These are phyloP conservation scores for Mucuna pruriens DNA, from an alignment of 306 rosid genomes.

Conservation along the genomic window DNA sequence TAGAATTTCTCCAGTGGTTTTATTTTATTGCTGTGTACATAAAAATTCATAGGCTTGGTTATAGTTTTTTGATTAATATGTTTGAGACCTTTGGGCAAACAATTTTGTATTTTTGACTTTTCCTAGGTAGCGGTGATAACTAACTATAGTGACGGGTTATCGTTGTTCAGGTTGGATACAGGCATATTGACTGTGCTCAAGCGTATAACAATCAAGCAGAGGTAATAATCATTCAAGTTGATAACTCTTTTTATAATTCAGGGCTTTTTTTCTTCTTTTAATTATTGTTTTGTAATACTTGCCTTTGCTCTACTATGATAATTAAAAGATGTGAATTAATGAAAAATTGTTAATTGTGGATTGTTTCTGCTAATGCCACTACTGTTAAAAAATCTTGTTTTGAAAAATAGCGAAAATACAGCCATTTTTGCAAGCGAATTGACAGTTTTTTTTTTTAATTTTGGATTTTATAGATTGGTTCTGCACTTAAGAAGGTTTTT, in stretches of 20 bases:
- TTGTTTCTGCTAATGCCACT: not conserved
- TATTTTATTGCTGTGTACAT: not conserved
- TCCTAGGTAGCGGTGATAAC: not conserved
- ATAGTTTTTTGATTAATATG: not conserved
- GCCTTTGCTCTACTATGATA: not conserved
- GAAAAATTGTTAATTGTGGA: not conserved
- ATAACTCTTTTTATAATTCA: not conserved
- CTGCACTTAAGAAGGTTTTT: constrained; percentile 59
- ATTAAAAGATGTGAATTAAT: not conserved
- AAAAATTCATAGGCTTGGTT: not conserved
- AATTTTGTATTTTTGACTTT: not conserved
- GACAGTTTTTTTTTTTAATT: too few species aligned
- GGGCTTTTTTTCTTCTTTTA: not conserved
- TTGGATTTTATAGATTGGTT: constrained; percentile 51
- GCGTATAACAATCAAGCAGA: constrained; percentile 62
- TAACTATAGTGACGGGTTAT: not conserved
- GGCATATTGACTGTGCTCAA: constrained; percentile 72
- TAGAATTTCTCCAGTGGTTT: not conserved
- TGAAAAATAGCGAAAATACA: not conserved
- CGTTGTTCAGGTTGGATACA: constrained; percentile 54
- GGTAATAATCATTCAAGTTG: constrained; percentile 33
- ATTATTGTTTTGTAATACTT: not conserved
- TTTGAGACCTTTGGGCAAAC: not conserved
- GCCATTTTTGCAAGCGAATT: too few species aligned
- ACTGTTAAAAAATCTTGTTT: not conserved